Conservation (phyloP, 306 rosid genomes). For the Luffa acutangula region DNA sequence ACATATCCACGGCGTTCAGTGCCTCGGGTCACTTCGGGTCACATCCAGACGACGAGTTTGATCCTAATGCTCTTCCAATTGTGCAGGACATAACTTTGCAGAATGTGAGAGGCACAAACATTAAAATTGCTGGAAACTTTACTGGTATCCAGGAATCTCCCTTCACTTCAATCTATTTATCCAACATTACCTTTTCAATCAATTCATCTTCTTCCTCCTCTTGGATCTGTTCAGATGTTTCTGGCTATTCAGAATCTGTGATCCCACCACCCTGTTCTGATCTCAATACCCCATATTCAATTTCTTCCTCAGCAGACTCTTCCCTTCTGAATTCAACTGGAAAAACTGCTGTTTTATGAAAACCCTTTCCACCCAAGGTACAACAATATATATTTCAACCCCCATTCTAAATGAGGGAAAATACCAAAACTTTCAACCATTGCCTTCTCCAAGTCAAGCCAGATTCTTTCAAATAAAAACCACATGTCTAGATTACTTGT, state of each 20-base stretch:
- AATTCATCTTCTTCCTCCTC: slow-evolving; percentile 41
- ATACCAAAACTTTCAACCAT: slow-evolving; percentile 14
- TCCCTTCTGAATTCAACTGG: slow-evolving; percentile 28
- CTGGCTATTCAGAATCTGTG: slow-evolving; percentile 65
- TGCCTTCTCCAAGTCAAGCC: slow-evolving; percentile 32
- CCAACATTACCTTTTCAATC: slow-evolving; percentile 53
- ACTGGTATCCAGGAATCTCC: slow-evolving; percentile 76
- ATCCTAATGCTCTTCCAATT: slow-evolving; percentile 70
- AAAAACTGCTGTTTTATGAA: slow-evolving; percentile 42
- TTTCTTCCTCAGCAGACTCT: slow-evolving; percentile 47
- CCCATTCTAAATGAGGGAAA: slow-evolving; percentile 5
- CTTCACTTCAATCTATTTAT: slow-evolving; percentile 64
- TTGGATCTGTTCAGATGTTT: slow-evolving; percentile 77
- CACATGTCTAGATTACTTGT: slow-evolving; percentile 38
- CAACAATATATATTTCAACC: slow-evolving; percentile 9
- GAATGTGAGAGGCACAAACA: slow-evolving; percentile 54
- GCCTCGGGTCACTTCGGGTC: slow-evolving; percentile 70
- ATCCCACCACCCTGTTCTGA: slow-evolving; percentile 66
- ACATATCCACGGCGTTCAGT: slow-evolving; percentile 36
- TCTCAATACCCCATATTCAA: slow-evolving; percentile 30
- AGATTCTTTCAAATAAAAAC: slow-evolving; percentile 77
- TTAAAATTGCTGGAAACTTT: slow-evolving; percentile 70
- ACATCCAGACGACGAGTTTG: slow-evolving; percentile 81
- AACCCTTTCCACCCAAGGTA: slow-evolving; percentile 17
- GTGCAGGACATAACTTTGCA: slow-evolving; percentile 51